A percentile compares a stretch with the other conserved stretches of the same genome.
phyloP scores from a whole-genome alignment of 2,329 filamentous ascomycete genomes.

The Stemphylium vesicarium region DNA sequence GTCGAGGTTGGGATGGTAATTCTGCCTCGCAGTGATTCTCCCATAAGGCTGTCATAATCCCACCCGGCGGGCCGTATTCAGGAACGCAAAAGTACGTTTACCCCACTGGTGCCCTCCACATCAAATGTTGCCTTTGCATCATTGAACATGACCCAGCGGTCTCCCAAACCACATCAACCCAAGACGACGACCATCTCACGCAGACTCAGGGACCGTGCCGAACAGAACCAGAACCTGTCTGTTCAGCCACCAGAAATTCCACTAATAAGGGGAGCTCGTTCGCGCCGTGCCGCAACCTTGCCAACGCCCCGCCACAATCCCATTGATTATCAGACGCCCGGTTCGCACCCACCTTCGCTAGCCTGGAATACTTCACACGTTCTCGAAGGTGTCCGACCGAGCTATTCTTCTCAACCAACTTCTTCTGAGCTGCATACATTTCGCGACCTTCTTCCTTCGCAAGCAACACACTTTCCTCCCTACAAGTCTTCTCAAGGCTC shows the following conservation, averaged over 20 bases:
- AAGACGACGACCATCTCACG: conserved; percentile 45
- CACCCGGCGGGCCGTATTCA: conserved; percentile 28
- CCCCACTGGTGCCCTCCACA: conserved; percentile 37
- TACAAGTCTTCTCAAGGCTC: conserved; percentile 27
- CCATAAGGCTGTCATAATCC: conserved; percentile 43
- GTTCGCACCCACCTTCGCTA: conserved; percentile 30
- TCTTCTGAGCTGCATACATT: conserved; percentile 21
- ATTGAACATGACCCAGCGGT: conserved; percentile 46
- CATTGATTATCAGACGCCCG: conserved; percentile 35
- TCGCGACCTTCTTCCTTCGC: conserved; percentile 21
- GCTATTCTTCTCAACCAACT: conserved; percentile 27
- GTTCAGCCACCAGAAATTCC: conserved; percentile 40
- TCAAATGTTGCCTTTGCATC: conserved; percentile 37
- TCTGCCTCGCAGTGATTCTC: conserved; percentile 42
- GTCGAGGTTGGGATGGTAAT: conserved; percentile 35
- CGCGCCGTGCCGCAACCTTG: conserved; percentile 43
- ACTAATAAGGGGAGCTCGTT: conserved; percentile 35
- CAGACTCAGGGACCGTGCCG: conserved; percentile 40
- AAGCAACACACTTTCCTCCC: conserved; percentile 25
- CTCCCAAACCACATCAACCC: conserved; percentile 33
- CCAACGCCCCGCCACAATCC: conserved; percentile 38
- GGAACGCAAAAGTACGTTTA: conserved; percentile 44
- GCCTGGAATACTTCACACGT: conserved; percentile 31
- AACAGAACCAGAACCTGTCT: conserved; percentile 37
- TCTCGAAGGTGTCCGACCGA: conserved; percentile 25